Evolutionary conservation across 2,329 filamentous ascomycete species (phyloP), one percentile per base, ranked within the genome.

Genomic region (Hymenoscyphus repandus): DNA sequence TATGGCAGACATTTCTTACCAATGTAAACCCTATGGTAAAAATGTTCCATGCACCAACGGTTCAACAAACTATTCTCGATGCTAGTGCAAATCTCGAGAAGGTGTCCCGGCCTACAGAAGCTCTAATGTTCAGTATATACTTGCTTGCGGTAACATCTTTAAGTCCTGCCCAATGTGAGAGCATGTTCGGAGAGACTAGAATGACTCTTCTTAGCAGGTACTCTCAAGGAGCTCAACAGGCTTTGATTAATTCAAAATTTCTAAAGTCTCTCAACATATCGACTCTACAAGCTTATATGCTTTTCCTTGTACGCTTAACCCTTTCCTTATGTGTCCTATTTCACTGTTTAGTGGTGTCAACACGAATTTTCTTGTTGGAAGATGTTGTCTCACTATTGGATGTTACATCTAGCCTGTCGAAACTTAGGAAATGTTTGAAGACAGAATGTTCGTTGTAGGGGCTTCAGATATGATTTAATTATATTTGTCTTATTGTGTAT

Each of bases 1-100:
- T 85, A 22, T 89, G 85, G 84, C 83, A 87, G 64, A 75, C 80
- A 12, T 89, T 85, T 62, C 73, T 88, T 37, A 77, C 80, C 53
- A 86, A 86, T 60, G 79, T 88, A 57, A 82, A 88, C 58, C 83
- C 85, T 0, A 65, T 89, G 13, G 70, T 87, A 37, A 88, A 87
- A 61, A 72, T 88, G 52, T 83, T 80, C 0, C 85, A 89, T 63
- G 78, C 80, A 0, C 82, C 83, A 0, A 86, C 77, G 1, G 69
- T 87, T 1, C 84, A 88, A 62, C 72, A 70, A 20, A 77, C 76
- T 46, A 77, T 89, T 39, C 78, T 88, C 45, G 79, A 83, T 54
- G 82, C 81, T 2, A 76, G 76, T 30, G 73, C 76, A 9, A 73
- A 80, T 50, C 64, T 80, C 5, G 69, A 74, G 31, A 53, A 36